Evolutionary conservation across 1,139 yeast genomes (phyloP).

Genomic region (Geotrichum australiense): DNA sequence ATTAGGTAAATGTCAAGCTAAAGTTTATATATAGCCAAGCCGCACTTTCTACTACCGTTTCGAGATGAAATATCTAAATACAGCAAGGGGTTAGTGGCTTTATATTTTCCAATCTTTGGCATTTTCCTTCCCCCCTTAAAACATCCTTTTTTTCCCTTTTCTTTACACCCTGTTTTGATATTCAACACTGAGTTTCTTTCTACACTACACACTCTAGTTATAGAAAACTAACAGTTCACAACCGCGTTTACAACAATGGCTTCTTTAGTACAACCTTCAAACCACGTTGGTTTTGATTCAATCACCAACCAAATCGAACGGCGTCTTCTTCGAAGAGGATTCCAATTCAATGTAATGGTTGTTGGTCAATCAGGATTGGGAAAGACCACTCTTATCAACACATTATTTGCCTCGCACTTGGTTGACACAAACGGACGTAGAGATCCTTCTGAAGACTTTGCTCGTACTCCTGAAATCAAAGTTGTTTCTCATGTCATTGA

Average conservation of each 20-base stretch:
- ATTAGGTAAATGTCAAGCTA: no score
- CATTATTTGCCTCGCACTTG: constrained; percentile 78
- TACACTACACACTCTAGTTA: neutral
- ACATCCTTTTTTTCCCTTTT: no score
- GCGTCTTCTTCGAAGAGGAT: constrained; percentile 84
- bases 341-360: constrained; percentile 88
- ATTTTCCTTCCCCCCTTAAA: no score
- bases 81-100: no score
- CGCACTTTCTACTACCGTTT: no score
- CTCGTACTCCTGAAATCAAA: constrained; percentile 83
- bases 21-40: no score
- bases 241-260: constrained; percentile 9
- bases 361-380: constrained; percentile 95
- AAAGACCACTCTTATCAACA: constrained; percentile 83
- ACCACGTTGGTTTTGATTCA: constrained; percentile 90
- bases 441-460: constrained; percentile 60
- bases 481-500: constrained; percentile 59
- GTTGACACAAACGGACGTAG: constrained; percentile 68
- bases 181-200: neutral
- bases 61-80: no score
- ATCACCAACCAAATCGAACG: constrained; percentile 93
- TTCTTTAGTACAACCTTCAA: constrained; percentile 15
- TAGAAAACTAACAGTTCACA: no score
- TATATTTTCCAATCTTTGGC: no score
- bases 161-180: neutral